phyloP scores from a whole-genome alignment of 805 yeast species.

The Candida oleophila region DNA sequence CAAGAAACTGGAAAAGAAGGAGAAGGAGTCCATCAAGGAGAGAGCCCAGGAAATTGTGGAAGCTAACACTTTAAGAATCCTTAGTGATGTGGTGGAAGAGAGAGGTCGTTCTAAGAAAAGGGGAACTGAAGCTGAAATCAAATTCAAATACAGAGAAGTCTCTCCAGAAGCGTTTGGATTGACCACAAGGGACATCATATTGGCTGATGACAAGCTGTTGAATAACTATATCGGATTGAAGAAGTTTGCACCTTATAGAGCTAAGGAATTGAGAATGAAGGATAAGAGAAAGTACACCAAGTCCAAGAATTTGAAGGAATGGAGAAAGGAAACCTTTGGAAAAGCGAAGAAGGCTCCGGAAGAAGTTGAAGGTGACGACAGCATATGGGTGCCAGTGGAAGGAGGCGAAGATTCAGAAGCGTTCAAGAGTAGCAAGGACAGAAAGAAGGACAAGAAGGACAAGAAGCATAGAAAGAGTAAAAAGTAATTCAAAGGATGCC shows the following conservation, averaged over 20 bases:
- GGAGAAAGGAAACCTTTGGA: conserved; percentile 84
- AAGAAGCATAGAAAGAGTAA: conserved; percentile 7
- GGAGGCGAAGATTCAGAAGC: conserved; percentile 10
- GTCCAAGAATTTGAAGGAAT: conserved; percentile 76
- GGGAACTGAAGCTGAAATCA: conserved; percentile 38
- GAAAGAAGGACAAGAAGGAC: conserved; percentile 2
- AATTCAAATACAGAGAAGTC: conserved; percentile 87
- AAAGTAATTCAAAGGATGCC: no score
- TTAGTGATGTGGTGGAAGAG: conserved; percentile 69
- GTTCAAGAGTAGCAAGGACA: conserved; percentile 5
- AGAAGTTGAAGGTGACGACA: conserved; percentile 34
- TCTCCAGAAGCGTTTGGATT: conserved; percentile 93
- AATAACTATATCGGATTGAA: conserved; percentile 85
- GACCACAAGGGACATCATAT: conserved; percentile 77
- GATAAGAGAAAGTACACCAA: conserved; percentile 86
- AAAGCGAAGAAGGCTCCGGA: conserved; percentile 45
- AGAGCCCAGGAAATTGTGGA: conserved; percentile 80
- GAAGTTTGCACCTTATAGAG: conserved; percentile 90
- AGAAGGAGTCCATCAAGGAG: conserved; percentile 58
- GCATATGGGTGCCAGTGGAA: conserved; percentile 38
- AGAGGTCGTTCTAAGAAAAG: conserved; percentile 52
- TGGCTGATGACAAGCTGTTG: conserved; percentile 85
- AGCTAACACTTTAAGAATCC: conserved; percentile 59
- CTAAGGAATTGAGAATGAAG: conserved; percentile 64
- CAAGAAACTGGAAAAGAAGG: conserved; percentile 58